Evolutionary conservation across 2,329 filamentous ascomycete species (phyloP).

Genomic region (Sporothrix brasiliensis): DNA sequence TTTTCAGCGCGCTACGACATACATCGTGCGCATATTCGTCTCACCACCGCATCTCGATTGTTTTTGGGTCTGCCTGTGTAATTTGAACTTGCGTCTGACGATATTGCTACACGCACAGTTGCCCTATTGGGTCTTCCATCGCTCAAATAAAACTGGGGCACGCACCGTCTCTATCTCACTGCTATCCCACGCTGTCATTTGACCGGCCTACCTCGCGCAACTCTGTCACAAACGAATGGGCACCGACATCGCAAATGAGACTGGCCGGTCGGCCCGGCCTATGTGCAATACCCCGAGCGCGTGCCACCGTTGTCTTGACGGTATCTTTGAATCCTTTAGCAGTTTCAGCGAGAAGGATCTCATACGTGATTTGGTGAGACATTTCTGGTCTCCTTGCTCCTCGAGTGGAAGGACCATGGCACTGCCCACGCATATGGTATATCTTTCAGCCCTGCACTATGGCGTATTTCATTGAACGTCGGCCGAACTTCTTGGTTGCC

Average conservation of each 20-base stretch:
- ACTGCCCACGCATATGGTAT: background rate
- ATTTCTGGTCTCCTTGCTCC: background rate
- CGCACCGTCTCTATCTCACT: background rate
- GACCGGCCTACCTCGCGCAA: background rate
- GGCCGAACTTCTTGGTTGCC: no score
- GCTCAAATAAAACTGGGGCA: background rate
- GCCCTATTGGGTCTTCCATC: constrained; percentile 4
- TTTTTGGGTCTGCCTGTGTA: background rate
- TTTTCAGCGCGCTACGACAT: no score
- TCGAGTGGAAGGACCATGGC: background rate
- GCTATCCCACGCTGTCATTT: background rate
- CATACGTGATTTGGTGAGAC: background rate
- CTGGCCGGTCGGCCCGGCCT: constrained; percentile 20
- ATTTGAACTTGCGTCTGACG: background rate
- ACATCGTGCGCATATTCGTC: no score
- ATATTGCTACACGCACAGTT: constrained; percentile 1
- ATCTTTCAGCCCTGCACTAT: background rate
- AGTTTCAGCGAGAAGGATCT: background rate
- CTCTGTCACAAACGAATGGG: background rate
- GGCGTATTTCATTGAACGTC: background rate
- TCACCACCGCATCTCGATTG: background rate
- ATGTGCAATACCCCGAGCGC: constrained; percentile 19
- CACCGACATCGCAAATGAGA: constrained; percentile 26
- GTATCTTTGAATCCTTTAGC: background rate
- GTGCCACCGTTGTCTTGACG: background rate